phyloP scores from a whole-genome alignment of 805 yeast species.

The Candida silvatica region DNA sequence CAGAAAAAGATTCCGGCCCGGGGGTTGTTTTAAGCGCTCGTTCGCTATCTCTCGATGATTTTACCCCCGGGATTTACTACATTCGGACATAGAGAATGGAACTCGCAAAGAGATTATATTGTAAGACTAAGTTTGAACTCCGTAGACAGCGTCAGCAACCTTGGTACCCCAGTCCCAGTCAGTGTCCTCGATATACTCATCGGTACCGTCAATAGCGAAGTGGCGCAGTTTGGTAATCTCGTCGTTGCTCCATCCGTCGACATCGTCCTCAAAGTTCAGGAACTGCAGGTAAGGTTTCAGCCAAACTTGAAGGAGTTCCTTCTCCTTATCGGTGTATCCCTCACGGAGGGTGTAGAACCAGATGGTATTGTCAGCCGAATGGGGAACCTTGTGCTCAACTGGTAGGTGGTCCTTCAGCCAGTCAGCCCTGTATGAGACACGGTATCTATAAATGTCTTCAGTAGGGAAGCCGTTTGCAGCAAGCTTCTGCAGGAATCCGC shows the following conservation, averaged over 20 bases:
- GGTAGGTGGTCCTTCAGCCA: conserved; percentile 6
- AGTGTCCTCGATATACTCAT: conserved; percentile 20
- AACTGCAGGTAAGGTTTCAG: conserved; percentile 24
- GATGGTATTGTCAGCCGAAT: conserved; percentile 26
- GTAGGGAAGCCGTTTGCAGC: conserved; percentile 8
- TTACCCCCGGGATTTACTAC: too few species aligned
- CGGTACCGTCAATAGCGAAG: conserved; percentile 24
- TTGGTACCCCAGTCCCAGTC: conserved; percentile 30
- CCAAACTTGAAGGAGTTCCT: conserved; percentile 16
- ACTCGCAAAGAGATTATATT: too few species aligned
- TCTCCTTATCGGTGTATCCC: conserved; percentile 22
- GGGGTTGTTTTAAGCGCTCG: too few species aligned
- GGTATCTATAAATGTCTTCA: neutral
- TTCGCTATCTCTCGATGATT: too few species aligned
- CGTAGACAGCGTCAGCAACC: conserved; percentile 24
- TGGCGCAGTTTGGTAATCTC: conserved; percentile 18
- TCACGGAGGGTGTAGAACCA: conserved; percentile 26
- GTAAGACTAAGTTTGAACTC: conserved; percentile 5
- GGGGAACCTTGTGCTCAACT: conserved; percentile 25
- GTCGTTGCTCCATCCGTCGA: conserved; percentile 23
- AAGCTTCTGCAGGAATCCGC: conserved; percentile 27
- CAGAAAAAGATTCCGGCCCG: too few species aligned
- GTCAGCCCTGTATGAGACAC: neutral
- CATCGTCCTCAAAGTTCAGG: conserved; percentile 17
- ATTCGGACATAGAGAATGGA: too few species aligned